Base-by-base conservation (phyloP, 805 yeast species). In the Candida ponderosae region DNA sequence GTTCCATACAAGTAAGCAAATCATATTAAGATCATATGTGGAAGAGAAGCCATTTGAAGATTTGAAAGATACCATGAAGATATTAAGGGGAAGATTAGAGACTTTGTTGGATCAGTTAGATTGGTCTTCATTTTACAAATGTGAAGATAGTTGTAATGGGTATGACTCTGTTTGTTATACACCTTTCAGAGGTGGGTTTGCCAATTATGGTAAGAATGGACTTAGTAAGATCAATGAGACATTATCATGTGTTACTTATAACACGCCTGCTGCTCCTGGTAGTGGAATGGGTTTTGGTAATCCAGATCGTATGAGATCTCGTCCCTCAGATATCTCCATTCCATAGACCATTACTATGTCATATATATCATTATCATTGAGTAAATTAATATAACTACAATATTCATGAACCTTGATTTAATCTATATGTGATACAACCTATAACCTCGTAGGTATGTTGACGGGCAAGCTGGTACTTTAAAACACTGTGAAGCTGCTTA, bases 161-260 rank as follows among this genome's bases (percentile, higher is more conserved):
- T 53, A 57, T 55, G 67, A 72, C 44, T 76, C 72, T 43, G 48
- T 73, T 3, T 77, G 82, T 44, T 74, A 63, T 38, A 65, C 74
- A 14, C 81, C 81, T 2, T 68, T 79, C 0, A 75, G 81, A 81
- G 82, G 69, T 24, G 28, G 28, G 5, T 24, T 24, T 13, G 28
- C 28, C 14, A 24, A n/a, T 6, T 24, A 24, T 6, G 14, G 14
- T 8, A 24, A 24, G 14, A n/a, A 24, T 24, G 28, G 28, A 13
- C n/a, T 24, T 11, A 8, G 14, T 3, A 24, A 24, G 13, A 24
- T 24, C 14, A 11, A 24, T 24, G 6, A 24, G 14, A 11, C 7
- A 11, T 4, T 24, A 24, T n/a, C 11, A 24, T 24, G 28, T 24
- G 28, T 24, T 24, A 11, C 11, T 13, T 24, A 24, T 24, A 13